Base-by-base conservation (phyloP, 768 basidiomycete genomes). In the Vararia minispora region DNA sequence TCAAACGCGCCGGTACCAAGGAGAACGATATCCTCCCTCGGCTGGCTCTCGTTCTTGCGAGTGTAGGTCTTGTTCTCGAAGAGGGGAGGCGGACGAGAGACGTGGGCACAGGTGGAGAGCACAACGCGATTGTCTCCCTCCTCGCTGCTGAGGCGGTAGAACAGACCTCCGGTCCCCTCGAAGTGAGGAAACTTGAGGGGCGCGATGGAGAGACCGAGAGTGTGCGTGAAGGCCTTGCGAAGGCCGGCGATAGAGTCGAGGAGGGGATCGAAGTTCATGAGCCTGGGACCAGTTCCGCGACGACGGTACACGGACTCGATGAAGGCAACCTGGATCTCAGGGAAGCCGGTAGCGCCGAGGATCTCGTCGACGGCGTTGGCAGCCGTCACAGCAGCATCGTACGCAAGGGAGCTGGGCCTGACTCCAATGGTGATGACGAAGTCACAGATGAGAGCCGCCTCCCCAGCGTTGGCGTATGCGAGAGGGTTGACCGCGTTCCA, bases 81-180 rank as follows among this genome's bases (percentile, higher is more conserved):
- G 17, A 48, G 38, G 22, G 44, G 37, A 44, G 59, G 58, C 10
- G 63, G 59, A 37, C 50, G 52, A 42, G 51, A 57, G 33, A 65
- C 63, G 42, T 66, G 65, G 28, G 51, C 50, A 46, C 39, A 37
- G 21, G 63, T 64, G 32, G 63, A 49, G 38, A 58, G 11, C 37
- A 50, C 25, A 42, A 57, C 47, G 33, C 49, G 47, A 12, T 56
- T 37, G 44, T 50, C 42, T 14, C 24, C 32, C n/a, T n/a, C n/a
- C 20, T 54, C 43, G 4, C 33, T 46, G 43, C 45, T 45, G 18
- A 47, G 36, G 47, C 55, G 50, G 48, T 59, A 36, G 50, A 54
- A 66, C 34, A 66, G 49, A 33, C 39, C 48, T 23, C 53, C 60
- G 1, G 66, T 65, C 39, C 65, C 63, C 44, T 63, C 65, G 27